Percentiles rank a stretch among this genome's conserved stretches.
Conservation (phyloP, 352 stramenopile species). For the Globisporangium barbulae region DNA sequence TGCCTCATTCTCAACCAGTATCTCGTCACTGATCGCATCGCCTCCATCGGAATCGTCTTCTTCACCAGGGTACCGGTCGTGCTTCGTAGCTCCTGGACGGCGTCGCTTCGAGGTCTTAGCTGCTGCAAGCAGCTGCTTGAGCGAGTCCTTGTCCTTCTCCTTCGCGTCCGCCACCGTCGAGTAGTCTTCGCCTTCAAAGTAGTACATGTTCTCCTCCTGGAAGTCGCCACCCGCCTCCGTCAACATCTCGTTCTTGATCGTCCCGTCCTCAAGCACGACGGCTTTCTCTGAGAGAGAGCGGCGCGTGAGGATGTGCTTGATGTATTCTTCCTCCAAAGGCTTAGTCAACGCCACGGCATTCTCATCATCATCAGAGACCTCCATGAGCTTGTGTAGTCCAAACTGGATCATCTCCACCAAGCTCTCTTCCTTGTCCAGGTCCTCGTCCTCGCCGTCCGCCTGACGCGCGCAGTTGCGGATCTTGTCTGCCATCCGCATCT, state of each 20-base stretch:
- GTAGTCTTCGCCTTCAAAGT: constrained; percentile 80
- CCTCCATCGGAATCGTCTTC: constrained; percentile 35
- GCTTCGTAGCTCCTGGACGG: constrained; percentile 17
- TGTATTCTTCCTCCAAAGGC: constrained; percentile 54
- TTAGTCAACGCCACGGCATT: constrained; percentile 30
- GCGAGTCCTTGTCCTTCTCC: constrained; percentile 34
- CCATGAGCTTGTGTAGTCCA: constrained; percentile 64
- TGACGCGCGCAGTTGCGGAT: constrained; percentile 63
- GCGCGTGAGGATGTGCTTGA: constrained; percentile 41
- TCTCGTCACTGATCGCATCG: constrained; percentile 25
- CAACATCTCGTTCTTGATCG: constrained; percentile 44
- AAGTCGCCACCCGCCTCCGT: constrained; percentile 56
- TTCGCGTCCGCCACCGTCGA: constrained; percentile 35
- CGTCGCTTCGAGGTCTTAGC: constrained; percentile 26
- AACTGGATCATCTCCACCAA: constrained; percentile 76
- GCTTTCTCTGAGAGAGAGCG: constrained; percentile 12
- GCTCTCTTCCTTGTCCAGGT: constrained; percentile 41
- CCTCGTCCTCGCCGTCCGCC: constrained; percentile 23
- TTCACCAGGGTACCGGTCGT: constrained; percentile 27
- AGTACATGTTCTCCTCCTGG: constrained; percentile 80
- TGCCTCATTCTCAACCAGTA: constrained; percentile 31
- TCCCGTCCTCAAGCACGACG: constrained; percentile 19
- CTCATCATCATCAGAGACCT: constrained; percentile 25
- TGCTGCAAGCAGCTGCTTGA: constrained; percentile 34
- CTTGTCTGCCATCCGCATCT: constrained; percentile 70